Conservation (phyloP, 1,284 basidiomycete species). For the Irpex lacteus region DNA sequence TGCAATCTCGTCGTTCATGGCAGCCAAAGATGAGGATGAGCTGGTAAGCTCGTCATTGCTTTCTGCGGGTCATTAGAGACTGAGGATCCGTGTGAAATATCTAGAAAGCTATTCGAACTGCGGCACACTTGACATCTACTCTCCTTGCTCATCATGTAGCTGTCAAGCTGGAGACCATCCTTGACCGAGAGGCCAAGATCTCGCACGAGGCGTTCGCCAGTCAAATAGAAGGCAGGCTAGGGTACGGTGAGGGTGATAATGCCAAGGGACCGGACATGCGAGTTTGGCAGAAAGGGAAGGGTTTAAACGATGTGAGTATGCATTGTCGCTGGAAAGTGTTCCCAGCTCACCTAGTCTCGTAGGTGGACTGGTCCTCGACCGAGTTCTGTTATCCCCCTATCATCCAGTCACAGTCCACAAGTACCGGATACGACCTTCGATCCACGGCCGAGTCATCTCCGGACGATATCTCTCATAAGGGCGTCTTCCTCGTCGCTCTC, state of each 20-base stretch:
- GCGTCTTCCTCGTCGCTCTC: conserved; percentile 85
- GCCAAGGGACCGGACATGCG: conserved; percentile 86
- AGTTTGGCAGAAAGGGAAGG: conserved; percentile 80
- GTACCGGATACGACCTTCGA: conserved; percentile 83
- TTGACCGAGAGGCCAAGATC: conserved; percentile 90
- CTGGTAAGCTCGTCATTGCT: conserved; percentile 50
- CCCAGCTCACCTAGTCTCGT: neutral
- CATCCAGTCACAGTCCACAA: conserved; percentile 88
- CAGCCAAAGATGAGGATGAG: conserved; percentile 90
- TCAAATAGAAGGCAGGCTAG: conserved; percentile 85
- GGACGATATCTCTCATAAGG: conserved; percentile 86
- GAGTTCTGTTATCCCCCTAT: conserved; percentile 97
- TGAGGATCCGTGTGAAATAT: neutral
- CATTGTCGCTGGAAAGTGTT: neutral
- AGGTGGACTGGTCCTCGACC: conserved; percentile 86
- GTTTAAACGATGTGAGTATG: conserved; percentile 64
- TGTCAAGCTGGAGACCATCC: conserved; percentile 84
- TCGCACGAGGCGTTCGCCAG: conserved; percentile 84
- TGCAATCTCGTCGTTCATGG: conserved; percentile 77
- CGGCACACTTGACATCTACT: conserved; percentile 82
- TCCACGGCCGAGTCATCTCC: conserved; percentile 84
- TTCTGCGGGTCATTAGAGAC: neutral
- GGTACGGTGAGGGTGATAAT: conserved; percentile 73
- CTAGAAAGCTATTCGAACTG: conserved; percentile 76
- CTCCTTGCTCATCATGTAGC: conserved; percentile 86